phyloP scores from a whole-genome alignment of 2,329 filamentous ascomycete species.

The Botrytis porri region DNA sequence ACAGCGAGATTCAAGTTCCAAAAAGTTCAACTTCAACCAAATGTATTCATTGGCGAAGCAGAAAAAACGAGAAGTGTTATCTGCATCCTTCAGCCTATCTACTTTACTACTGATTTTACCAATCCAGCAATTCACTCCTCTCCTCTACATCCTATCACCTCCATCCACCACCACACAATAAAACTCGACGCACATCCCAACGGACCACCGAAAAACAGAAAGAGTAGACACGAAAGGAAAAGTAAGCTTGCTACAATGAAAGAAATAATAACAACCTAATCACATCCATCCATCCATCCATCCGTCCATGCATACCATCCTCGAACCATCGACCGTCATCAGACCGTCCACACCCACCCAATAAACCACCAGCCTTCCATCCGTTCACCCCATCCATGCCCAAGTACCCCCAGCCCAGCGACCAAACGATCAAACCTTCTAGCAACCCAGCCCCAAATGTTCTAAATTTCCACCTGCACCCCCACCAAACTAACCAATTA shows the following conservation, averaged over 20 bases:
- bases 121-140: constrained; percentile 10
- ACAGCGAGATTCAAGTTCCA: background rate
- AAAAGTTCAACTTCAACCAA: constrained; percentile 7
- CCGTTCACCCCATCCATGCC: constrained; percentile 15
- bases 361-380: constrained; percentile 2
- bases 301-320: background rate
- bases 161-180: background rate
- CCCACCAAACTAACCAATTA: constrained; percentile 19
- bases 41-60: background rate
- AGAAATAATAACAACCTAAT: constrained; percentile 15
- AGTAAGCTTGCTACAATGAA: constrained; percentile 19
- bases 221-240: constrained; percentile 2
- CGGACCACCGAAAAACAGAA: background rate
- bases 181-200: background rate
- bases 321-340: background rate
- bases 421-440: constrained; percentile 15
- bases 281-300: background rate
- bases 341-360: constrained; percentile 5
- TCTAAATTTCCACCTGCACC: constrained; percentile 15
- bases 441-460: constrained; percentile 15
- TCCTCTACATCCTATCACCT: background rate
- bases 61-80: constrained; percentile 3
- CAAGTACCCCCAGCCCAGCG: constrained; percentile 13
- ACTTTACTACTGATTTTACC: background rate
- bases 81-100: constrained; percentile 8